Evolutionary conservation across 2,329 filamentous ascomycete genomes (phyloP), one percentile per base, ranked within the genome.

Genomic region (Colletotrichum tofieldiae): DNA sequence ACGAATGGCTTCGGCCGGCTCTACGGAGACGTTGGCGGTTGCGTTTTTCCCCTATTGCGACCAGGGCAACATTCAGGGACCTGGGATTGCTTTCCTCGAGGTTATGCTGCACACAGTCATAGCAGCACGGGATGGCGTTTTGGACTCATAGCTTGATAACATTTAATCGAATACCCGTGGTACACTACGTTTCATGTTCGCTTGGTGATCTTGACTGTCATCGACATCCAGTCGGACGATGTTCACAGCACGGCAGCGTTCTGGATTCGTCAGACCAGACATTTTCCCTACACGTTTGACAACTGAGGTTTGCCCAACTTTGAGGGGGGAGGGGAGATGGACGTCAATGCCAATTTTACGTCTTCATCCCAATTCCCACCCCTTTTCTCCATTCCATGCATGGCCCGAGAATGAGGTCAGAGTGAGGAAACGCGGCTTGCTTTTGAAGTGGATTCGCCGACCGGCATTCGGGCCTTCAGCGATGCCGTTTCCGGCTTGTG

Each of bases 101-200:
- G 43, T 16, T 49, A 37, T 41, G 37, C 62, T 56, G 65, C 55
- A 35, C 18, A 2, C 37, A 64, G 9, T 55, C 26, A 29, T 32
- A 55, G 32, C 56, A 61, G 47, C 35, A 26, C 43, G 41, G 12
- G 52, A 37, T 29, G 68, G 68, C 58, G 68, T 71, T 66, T 20
- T 39, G 65, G 43, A 51, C 6, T 45, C 58, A 39, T 62, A 41
- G 68, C 65, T 68, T 71, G 58, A 51, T 63, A 68, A 63, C 35
- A 63, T 58, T 39, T 68, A 71, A 68, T 71, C 41, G 51, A 52
- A 63, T 67, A 71, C 65, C 68, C 60, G 47, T 62, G 45, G 35
- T 32, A 62, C 43, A 62, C 2, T 11, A 26, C 3, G n/a, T 6
- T 26, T 39, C n/a, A 14, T 56, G 2, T n/a, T 1, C 3, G 4